Evolutionary conservation across 139 green algal species (phyloP), one percentile per base, ranked within the genome.

Genomic region (Coelastrella sp.): DNA sequence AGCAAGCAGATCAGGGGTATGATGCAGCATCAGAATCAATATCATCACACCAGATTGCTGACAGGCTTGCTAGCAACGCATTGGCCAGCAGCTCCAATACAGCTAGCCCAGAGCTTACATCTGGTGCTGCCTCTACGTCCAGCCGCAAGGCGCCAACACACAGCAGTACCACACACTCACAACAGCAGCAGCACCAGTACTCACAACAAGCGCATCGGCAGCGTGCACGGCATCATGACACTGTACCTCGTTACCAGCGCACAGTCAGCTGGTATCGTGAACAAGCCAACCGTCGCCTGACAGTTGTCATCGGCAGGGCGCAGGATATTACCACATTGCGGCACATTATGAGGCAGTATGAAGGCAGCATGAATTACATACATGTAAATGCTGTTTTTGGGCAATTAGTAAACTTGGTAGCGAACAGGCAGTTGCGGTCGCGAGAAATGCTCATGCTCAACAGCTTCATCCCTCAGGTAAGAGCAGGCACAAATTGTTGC

Each of bases 321-420:
- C 53, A 30, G 19, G 75, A 82, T 38, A 3, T 82, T 6, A 60
- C 51, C 17, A n/a, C 19, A 17, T 38, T 82, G 5, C 51, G 75
- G 6, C 51, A 69, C 23, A 7, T 82, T 4, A 69, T 82, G 75
- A n/a, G 75, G 34, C 75, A 82, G 75, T 82, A 82, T 4, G 75
- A 82, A 71, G 75, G 75, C 45, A 27, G 17, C 21, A 23, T 82
- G 34, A 82, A 82, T 30, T 35, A 69, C 21, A 71, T 82, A 27
- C 75, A 82, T 23, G 34, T 82, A 4, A 71, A 69, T 43, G 75
- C 75, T 2, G 51, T 82, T 34, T 69, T 82, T 51, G 75, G 51
- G 6, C 51, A 53, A 2, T 25, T 82, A 30, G 53, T 38, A 0
- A 82, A 82, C 51, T 35, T 82, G 51, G 75, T 71, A 30, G 19